These are phyloP conservation scores for Jimgerdemannia flammicorona DNA, from an alignment of 192 early-diverging fungal species.

Conservation along the genomic window DNA sequence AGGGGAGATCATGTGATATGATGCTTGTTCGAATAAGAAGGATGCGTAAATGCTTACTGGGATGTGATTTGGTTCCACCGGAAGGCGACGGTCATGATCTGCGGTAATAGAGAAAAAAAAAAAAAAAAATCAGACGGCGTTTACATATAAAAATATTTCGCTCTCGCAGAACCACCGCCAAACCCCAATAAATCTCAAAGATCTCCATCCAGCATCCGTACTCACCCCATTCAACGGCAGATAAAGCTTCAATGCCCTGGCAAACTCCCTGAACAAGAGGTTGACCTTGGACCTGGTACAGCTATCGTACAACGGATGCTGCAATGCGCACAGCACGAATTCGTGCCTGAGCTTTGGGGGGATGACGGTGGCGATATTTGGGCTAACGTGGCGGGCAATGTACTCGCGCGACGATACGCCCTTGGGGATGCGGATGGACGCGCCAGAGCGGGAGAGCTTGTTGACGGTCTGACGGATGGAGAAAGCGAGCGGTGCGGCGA, in stretches of 20 bases:
- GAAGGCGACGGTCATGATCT: conserved; percentile 46
- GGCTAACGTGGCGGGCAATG: conserved; percentile 45
- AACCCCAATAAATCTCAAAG: no score
- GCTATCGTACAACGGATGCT: conserved; percentile 53
- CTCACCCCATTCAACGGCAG: conserved; percentile 58
- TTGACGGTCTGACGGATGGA: conserved; percentile 16
- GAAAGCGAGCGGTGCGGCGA: conserved; percentile 39
- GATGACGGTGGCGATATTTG: conserved; percentile 45
- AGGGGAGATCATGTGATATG: not conserved
- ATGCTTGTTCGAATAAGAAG: no score
- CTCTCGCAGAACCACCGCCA: no score
- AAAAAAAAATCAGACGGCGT: not conserved
- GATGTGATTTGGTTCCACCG: conserved; percentile 16
- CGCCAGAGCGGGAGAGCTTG: conserved; percentile 19
- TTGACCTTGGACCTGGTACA: conserved; percentile 40
- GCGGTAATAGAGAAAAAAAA: not conserved
- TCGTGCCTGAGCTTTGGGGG: conserved; percentile 43
- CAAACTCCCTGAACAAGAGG: conserved; percentile 42
- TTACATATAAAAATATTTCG: no score
- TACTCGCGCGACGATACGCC: conserved; percentile 48
- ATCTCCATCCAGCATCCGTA: not conserved
- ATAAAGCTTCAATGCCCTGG: conserved; percentile 55
- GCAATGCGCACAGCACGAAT: conserved; percentile 52
- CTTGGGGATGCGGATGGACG: conserved; percentile 36
- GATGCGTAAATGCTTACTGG: conserved; percentile 16